Conservation (phyloP, 176 grass and related monocot genomes). For the Avena insularis region DNA sequence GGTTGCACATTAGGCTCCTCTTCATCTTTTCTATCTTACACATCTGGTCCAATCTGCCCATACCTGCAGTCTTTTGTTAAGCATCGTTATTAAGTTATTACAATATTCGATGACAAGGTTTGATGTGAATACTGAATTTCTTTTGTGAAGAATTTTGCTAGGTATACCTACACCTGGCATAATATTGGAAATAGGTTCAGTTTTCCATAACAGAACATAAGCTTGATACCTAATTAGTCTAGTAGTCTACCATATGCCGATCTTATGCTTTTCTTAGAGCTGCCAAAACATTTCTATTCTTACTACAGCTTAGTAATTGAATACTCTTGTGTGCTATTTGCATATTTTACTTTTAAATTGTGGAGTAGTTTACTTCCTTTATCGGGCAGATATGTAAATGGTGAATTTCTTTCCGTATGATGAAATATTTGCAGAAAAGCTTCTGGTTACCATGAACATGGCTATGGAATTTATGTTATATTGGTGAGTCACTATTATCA, state of each 20-base stretch:
- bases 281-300: neutral
- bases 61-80: neutral
- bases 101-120: neutral
- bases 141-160: neutral
- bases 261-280: neutral
- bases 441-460: conserved; percentile 73
- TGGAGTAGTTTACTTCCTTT: neutral
- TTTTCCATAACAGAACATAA: neutral
- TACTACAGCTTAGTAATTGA: neutral
- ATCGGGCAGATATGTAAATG: conserved; percentile 66
- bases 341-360: neutral
- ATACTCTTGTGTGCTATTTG: neutral
- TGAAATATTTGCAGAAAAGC: conserved; percentile 62
- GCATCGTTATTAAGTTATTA: neutral
- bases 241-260: neutral
- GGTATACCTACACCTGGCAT: neutral
- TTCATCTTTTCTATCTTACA: neutral
- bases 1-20: neutral
- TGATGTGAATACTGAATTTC: neutral
- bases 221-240: neutral
- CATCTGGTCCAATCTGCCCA: neutral
- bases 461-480: conserved; percentile 70
- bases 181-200: neutral
- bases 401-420: conserved; percentile 60
- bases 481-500: conserved; percentile 53